Base-by-base conservation (phyloP, 2,329 filamentous ascomycete genomes). In the Zasmidium citrigriseum region DNA sequence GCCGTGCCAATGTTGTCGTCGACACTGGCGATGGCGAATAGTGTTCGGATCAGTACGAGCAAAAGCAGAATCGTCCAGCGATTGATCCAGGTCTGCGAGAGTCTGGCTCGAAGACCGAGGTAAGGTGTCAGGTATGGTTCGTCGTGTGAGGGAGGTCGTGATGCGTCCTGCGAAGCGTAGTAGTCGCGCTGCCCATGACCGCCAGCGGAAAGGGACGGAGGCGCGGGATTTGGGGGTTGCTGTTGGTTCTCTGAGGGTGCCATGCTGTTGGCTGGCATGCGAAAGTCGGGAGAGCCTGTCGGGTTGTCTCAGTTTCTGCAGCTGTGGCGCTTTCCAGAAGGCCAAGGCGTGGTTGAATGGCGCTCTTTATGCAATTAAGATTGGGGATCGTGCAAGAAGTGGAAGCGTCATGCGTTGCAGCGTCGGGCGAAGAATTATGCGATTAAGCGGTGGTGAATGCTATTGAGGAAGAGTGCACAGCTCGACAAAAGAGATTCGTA, bases 1-100 rank as follows among this genome's bases (percentile, higher is more conserved):
- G 95, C 93, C 57, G 87, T 86, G 54, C 77, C 85, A 64, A 98
- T 84, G 71, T 93, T 87, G 66, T 86, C 81, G 71, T 92, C 82
- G 63, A 97, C 83, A 67, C 84, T 83, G 55, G 83, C 82, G 55
- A 93, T 84, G 38, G 93, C 86, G 59, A 98, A 80, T 53, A 99
- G 78, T 60, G 93, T 84, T 57, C 93, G 86, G 62, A 89, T 85
- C 53, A 99, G 86, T 56, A 98, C 88, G 54, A 99, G 86, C 59
- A 96, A 75, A 49, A 98, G 82, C 49, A 99, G 83, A 60, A 98
- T 82, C 41, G 95, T 98, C 95, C 95, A 99, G 76, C 90, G 86
- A 80, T 99, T 98, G 79, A 99, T 87, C 92, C 93, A 97, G 75
- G 96, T 84, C 80, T 99, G 95, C 53, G 95, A 98, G 69, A 98